Conservation (phyloP, 306 rosid genomes). For the Cercis canadensis region DNA sequence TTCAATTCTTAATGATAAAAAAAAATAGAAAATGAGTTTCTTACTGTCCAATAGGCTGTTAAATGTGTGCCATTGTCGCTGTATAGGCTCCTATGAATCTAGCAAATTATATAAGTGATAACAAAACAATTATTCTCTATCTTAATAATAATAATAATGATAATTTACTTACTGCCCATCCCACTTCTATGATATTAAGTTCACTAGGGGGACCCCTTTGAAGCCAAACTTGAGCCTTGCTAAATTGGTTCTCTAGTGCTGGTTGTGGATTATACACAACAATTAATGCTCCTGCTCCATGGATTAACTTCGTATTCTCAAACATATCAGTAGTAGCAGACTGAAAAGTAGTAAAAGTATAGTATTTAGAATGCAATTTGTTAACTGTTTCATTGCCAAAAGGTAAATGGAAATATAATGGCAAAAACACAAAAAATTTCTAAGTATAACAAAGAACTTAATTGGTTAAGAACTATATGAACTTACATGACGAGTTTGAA, state of each 20-base stretch:
- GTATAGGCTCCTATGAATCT: conserved; percentile 1
- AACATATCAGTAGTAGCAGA: background rate
- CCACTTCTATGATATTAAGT: background rate
- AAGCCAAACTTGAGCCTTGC: conserved; percentile 13
- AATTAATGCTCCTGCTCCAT: background rate
- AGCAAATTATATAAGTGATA: background rate
- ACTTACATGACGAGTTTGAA: background rate
- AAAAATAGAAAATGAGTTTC: background rate
- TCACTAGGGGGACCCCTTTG: background rate
- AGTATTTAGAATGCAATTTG: background rate
- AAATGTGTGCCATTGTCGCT: background rate
- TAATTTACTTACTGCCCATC: background rate
- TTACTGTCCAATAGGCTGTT: conserved; percentile 19
- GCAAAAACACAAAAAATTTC: too few species aligned
- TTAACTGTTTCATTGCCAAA: too few species aligned
- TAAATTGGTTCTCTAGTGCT: background rate
- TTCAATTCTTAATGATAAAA: too few species aligned
- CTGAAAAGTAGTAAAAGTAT: background rate
- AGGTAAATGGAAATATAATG: too few species aligned
- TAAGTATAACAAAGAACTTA: too few species aligned
- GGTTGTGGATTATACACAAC: background rate
- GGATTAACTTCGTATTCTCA: background rate
- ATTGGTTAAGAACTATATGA: too few species aligned
- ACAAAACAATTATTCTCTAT: too few species aligned
- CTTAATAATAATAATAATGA: background rate